phyloP scores from a whole-genome alignment of 179 eudicot genomes.

The Beta lomatogona region DNA sequence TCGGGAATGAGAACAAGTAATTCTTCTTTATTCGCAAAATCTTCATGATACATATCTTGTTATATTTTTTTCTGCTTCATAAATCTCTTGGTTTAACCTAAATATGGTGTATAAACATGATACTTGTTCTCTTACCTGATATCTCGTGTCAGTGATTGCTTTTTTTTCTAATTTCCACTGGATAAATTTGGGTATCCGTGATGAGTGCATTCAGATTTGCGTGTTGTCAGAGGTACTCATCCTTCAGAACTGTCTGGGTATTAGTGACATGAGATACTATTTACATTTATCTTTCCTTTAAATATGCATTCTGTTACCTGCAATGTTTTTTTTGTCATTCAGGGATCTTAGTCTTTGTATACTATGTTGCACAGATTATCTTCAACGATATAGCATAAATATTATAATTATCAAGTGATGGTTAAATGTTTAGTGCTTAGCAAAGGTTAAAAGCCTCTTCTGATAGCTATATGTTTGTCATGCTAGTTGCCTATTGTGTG shows the following conservation, averaged over 20 bases:
- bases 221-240: background rate
- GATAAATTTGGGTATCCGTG: background rate
- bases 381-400: background rate
- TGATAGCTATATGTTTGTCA: background rate
- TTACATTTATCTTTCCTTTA: background rate
- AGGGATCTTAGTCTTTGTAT: background rate
- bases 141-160: background rate
- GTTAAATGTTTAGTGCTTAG: background rate
- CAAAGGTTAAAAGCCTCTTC: background rate
- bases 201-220: background rate
- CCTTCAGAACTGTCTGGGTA: background rate
- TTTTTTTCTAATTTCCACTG: background rate
- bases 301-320: background rate
- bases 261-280: background rate
- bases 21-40: background rate
- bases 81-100: background rate
- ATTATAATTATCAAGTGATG: background rate
- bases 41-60: background rate
- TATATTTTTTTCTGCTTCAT: background rate
- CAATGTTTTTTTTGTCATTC: background rate
- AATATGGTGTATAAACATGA: background rate
- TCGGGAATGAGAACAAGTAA: slow-evolving; percentile 89
- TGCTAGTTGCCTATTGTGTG: background rate
- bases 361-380: background rate
- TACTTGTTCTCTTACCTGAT: background rate